Base-by-base conservation (phyloP, 2,329 filamentous ascomycete genomes). In the Xylariomycetidae sp. region DNA sequence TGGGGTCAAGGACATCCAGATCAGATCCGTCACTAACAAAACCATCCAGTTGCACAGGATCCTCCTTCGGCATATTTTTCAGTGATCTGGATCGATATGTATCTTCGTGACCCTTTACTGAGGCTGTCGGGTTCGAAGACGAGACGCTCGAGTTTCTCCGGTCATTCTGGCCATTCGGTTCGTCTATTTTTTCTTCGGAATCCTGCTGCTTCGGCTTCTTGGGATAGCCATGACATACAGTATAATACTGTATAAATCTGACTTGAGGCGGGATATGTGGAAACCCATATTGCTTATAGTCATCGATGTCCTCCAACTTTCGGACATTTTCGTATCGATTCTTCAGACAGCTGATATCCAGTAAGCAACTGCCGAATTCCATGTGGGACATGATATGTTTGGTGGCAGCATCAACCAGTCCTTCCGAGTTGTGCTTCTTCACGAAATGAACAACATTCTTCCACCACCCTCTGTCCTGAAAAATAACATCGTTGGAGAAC, bases 241-340 rank as follows among this genome's bases (percentile, higher is more conserved):
- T 94, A 54, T 90, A 95, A 56, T 94, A 95, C 54, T 95, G 95
- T 37, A 87, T 70, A 50, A 95, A 95, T 12, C 88, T 74, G 9
- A 92, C 75, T 33, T 82, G 69, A 3, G 67, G 63, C 2, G 64
- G 50, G 4, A 63, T 43, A 26, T 67, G 63, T 15, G 53, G 43
- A n/a, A 50, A 45, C 3, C 48, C 47, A 15, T 49, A 41, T 27
- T 48, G 42, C 31, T 51, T 58, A 2, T 72, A 48, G 42, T 82
- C 77, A 36, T 85, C 74, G 4, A 80, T 65, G 50, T 85, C 80
- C 53, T 94, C 88, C 8, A 94, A 63, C 2, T 71, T 74, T 34
- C 85, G 74, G 16, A 95, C 63, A 26, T 63, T 74, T 16, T 70
- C 69, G 59, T 95, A 94, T 16, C 88, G 72, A 23, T 64, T 65